Base-by-base conservation (phyloP, 257 asterid species). In the Primulina huaijiensis region DNA sequence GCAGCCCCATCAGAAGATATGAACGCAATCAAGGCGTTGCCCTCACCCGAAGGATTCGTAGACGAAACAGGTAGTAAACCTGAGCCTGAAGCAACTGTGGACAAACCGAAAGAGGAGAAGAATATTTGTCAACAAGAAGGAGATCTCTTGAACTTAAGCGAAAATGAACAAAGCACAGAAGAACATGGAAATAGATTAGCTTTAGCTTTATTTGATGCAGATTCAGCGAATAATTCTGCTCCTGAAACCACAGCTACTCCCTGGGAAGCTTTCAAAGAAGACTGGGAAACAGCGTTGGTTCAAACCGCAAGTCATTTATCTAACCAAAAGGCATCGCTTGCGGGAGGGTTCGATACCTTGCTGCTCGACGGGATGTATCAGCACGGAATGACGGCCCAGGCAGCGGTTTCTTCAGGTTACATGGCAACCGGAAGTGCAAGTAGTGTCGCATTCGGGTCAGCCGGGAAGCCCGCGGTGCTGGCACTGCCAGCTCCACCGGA, bases 221-320 rank as follows among this genome's bases (percentile, higher is more conserved):
- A 72, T 46, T 82, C 76, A 23, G 61, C 85, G 25, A 59, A 80
- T 0, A n/a, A 70, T 23, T 31, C 76, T 40, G 72, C 84, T 5
- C 67, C 77, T 2, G 72, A 79, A 17, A 76, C 64, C 3, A 61
- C 78, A 19, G 71, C 63, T 7, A 31, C 90, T 3, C 89, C 98
- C 2, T 94, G 99, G 99, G 92, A 89, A 50, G 92, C 97, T 12
- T 91, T 94, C 84, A 79, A 74, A 3, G 90, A 85, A n/a, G 96
- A 94, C 30, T 94, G 99, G 99, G 99, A 94, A 38, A 74, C 81
- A 1, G 84, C 93, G 0, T 77, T 94, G 1, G 93, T 89, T 43
- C 93, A 88, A 57, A 79, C 97, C 1, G 82, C 87, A 2, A 91
- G 96, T 77, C 95, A 87, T 60, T 72, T 91, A 72, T 79, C 89